Percentiles rank a stretch among this genome's conserved stretches.
Evolutionary conservation across 169 alveolate genomes (phyloP).

Genomic region (Plasmodium fragile): DNA sequence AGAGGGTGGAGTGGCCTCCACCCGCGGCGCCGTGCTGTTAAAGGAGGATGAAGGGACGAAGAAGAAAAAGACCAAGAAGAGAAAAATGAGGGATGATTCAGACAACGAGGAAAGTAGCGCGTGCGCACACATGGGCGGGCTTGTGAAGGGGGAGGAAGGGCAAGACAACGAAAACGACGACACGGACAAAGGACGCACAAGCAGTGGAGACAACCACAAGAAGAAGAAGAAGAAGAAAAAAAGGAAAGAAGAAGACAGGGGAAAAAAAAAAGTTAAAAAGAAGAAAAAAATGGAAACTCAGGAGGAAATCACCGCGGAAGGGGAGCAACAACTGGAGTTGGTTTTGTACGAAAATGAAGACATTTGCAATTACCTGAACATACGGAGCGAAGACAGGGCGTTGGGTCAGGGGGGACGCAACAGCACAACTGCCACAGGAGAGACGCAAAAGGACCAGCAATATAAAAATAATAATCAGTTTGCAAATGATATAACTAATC

Average conservation of each 20-base stretch:
- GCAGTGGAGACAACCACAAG: not conserved
- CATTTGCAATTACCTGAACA: slow-evolving; percentile 41
- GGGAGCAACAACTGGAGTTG: slow-evolving; percentile 9
- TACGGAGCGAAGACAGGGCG: slow-evolving; percentile 9
- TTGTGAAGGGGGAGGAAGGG: not conserved
- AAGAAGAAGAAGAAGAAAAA: not conserved
- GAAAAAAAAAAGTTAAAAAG: not conserved
- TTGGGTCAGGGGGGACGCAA: not conserved
- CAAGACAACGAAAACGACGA: not conserved
- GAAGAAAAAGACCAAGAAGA: not conserved
- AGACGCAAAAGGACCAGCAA: not conserved
- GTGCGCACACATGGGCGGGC: not conserved
- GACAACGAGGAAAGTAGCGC: not conserved
- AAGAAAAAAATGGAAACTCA: not conserved
- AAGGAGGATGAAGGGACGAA: not conserved
- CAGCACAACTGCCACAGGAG: not conserved
- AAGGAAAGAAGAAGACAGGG: not conserved
- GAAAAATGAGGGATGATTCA: not conserved
- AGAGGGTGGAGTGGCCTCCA: not conserved
- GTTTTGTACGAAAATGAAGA: slow-evolving; percentile 47
- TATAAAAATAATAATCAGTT: not conserved
- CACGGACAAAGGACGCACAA: not conserved
- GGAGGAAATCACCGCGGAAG: not conserved
- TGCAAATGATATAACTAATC: too few species aligned
- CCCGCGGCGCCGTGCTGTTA: not conserved